A percentile compares a stretch with the other conserved stretches of the same genome.
phyloP scores from a whole-genome alignment of 2,329 filamentous ascomycete genomes.

The Scedosporium aurantiacum region DNA sequence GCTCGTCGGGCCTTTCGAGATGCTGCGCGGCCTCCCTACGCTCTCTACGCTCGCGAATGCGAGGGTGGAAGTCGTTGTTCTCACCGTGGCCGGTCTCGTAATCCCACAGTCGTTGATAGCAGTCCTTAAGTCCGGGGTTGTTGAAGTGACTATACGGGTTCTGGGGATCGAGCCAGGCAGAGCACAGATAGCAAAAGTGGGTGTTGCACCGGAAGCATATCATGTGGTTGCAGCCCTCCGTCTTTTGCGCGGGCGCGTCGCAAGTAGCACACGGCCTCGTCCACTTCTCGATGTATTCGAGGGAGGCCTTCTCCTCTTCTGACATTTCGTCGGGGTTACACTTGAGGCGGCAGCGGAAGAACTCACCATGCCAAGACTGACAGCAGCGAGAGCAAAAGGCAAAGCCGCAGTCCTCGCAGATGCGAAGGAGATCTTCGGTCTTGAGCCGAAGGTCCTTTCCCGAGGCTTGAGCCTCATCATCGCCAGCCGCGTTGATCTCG shows the following conservation, averaged over 20 bases:
- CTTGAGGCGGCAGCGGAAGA: slow-evolving; percentile 56
- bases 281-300: slow-evolving; percentile 71
- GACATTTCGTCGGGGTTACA: slow-evolving; percentile 60
- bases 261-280: slow-evolving; percentile 88
- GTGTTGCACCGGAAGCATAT: slow-evolving; percentile 79
- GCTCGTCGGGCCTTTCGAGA: slow-evolving; percentile 10
- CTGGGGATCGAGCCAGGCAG: slow-evolving; percentile 66
- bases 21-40: slow-evolving; percentile 12
- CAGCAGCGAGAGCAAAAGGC: slow-evolving; percentile 68
- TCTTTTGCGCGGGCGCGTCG: slow-evolving; percentile 75
- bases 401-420: slow-evolving; percentile 82
- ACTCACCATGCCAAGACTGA: slow-evolving; percentile 88
- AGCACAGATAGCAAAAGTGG: slow-evolving; percentile 93
- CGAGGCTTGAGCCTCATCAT: neutral
- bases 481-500: slow-evolving; percentile 26
- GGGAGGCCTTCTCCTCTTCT: slow-evolving; percentile 73
- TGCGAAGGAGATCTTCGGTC: slow-evolving; percentile 43
- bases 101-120: slow-evolving; percentile 85
- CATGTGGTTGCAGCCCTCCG: slow-evolving; percentile 94
- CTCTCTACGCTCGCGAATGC: slow-evolving; percentile 21
- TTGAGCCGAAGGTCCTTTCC: slow-evolving; percentile 21
- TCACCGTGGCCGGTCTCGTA: slow-evolving; percentile 66
- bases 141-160: slow-evolving; percentile 92
- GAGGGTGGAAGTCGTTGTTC: neutral
- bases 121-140: slow-evolving; percentile 41